These are phyloP conservation scores for Cercospora zeina DNA, from an alignment of 2,329 filamentous ascomycete species.

Conservation along the genomic window DNA sequence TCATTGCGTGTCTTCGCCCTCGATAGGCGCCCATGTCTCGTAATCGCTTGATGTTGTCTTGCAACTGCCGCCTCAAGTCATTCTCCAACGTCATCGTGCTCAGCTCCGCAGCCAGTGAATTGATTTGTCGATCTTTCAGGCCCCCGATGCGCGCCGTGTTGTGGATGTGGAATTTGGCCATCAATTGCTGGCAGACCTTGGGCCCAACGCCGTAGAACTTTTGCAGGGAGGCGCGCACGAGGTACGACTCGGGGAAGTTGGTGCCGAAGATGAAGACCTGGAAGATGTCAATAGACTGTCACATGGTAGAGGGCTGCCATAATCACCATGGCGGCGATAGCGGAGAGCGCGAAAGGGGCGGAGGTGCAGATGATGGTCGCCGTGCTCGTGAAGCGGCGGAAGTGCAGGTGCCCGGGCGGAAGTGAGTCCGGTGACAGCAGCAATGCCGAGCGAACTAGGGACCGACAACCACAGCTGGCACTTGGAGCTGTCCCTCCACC, in stretches of 20 bases:
- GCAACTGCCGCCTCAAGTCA: slow-evolving; percentile 73
- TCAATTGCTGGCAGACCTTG: slow-evolving; percentile 67
- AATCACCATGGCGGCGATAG: slow-evolving; percentile 23
- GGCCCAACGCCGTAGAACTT: slow-evolving; percentile 84
- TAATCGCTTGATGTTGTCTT: slow-evolving; percentile 81
- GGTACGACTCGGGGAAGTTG: slow-evolving; percentile 79
- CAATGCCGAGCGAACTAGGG: slow-evolving; percentile 1
- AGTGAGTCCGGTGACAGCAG: slow-evolving; percentile 2
- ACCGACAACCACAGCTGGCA: slow-evolving; percentile 14
- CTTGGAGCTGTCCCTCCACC: slow-evolving; percentile 11
- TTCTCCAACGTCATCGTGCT: slow-evolving; percentile 93
- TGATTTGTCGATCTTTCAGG: slow-evolving; percentile 72
- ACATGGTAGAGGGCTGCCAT: background rate
- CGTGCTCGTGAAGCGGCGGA: background rate
- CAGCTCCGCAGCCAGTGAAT: slow-evolving; percentile 79
- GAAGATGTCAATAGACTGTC: background rate
- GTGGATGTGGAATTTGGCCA: slow-evolving; percentile 88
- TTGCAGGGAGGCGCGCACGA: slow-evolving; percentile 70
- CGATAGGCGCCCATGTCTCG: slow-evolving; percentile 90
- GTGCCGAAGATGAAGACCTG: slow-evolving; percentile 71
- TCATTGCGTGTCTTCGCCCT: slow-evolving; percentile 88
- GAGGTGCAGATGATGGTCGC: background rate
- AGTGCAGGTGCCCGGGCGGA: slow-evolving; percentile 7
- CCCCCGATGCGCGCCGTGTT: slow-evolving; percentile 75
- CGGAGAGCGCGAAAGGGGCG: background rate